A percentile compares a stretch with the other conserved stretches of the same genome.
phyloP scores from a whole-genome alignment of 2,329 filamentous ascomycete genomes.

The Rutstroemia sp. region DNA sequence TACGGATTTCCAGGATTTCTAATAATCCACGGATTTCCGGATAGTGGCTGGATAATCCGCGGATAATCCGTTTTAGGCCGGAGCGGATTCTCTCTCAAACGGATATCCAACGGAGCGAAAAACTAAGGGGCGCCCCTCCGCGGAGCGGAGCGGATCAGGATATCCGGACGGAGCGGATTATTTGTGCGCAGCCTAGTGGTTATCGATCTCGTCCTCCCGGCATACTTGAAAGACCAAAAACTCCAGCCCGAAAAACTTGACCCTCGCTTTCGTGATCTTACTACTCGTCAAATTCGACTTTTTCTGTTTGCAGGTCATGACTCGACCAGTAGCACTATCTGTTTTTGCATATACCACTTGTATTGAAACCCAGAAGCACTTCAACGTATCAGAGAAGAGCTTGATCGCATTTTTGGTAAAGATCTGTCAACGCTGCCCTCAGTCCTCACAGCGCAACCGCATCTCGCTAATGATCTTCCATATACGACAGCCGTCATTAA shows the following conservation, averaged over 20 bases:
- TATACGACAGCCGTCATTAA: conserved; percentile 20
- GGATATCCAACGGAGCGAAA: no score
- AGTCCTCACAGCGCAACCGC: conserved; percentile 8
- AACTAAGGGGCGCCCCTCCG: no score
- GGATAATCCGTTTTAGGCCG: no score
- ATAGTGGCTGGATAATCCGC: no score
- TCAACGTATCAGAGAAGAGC: conserved; percentile 14
- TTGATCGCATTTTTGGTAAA: conserved; percentile 16
- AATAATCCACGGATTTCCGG: no score
- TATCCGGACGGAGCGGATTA: no score
- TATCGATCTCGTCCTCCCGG: conserved; percentile 15
- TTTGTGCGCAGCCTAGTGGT: no score
- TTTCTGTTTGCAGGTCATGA: conserved; percentile 20
- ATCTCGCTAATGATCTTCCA: conserved; percentile 14
- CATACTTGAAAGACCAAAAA: conserved; percentile 12
- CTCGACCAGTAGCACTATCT: conserved; percentile 14
- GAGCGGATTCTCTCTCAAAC: no score
- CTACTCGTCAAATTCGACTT: conserved; percentile 10
- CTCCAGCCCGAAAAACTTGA: conserved; percentile 7
- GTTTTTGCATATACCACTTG: conserved; percentile 14
- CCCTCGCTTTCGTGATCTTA: conserved; percentile 9
- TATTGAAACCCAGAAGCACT: conserved; percentile 14
- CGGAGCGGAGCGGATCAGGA: no score
- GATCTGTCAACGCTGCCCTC: conserved; percentile 8
- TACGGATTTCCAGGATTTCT: no score